Evolutionary conservation across 2,329 filamentous ascomycete species (phyloP).

Genomic region (Trichoderma sp.): DNA sequence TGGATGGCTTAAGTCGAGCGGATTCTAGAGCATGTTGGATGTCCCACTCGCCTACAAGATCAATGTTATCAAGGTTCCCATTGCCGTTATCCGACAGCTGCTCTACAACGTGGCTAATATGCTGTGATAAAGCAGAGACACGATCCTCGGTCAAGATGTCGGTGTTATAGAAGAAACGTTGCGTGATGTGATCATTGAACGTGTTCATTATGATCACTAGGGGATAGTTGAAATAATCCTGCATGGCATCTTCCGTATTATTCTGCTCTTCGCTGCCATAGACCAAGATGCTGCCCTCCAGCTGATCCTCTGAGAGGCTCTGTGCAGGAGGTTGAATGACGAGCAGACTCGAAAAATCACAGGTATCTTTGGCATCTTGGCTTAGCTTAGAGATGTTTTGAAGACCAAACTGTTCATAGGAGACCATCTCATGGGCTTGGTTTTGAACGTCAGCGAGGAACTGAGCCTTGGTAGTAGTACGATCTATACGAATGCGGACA

Average conservation of each 20-base stretch:
- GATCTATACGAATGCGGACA: conserved; percentile 34
- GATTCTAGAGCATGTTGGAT: conserved; percentile 16
- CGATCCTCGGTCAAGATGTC: background rate
- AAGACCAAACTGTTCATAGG: conserved; percentile 27
- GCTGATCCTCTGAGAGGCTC: background rate
- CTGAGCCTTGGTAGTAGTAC: conserved; percentile 34
- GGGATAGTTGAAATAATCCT: conserved; percentile 23
- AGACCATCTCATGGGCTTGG: conserved; percentile 23
- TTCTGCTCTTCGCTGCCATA: conserved; percentile 10
- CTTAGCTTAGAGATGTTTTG: conserved; percentile 29
- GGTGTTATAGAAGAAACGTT: conserved; percentile 15
- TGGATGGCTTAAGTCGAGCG: conserved; percentile 6
- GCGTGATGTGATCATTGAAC: conserved; percentile 10
- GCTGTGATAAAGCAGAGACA: conserved; percentile 1
- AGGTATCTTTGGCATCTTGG: conserved; percentile 25
- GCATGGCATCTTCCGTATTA: conserved; percentile 7
- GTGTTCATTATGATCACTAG: conserved; percentile 15
- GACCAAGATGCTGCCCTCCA: background rate
- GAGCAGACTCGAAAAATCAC: conserved; percentile 26
- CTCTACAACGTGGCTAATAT: conserved; percentile 10
- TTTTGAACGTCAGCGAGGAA: conserved; percentile 43
- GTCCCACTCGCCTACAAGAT: conserved; percentile 14
- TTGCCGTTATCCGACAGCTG: background rate
- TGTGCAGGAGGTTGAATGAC: conserved; percentile 26
- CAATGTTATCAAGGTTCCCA: background rate